A percentile compares a stretch with the other conserved stretches of the same genome.
Conservation (phyloP, 2,329 filamentous ascomycete species). For the Fusarium marasasianum region DNA sequence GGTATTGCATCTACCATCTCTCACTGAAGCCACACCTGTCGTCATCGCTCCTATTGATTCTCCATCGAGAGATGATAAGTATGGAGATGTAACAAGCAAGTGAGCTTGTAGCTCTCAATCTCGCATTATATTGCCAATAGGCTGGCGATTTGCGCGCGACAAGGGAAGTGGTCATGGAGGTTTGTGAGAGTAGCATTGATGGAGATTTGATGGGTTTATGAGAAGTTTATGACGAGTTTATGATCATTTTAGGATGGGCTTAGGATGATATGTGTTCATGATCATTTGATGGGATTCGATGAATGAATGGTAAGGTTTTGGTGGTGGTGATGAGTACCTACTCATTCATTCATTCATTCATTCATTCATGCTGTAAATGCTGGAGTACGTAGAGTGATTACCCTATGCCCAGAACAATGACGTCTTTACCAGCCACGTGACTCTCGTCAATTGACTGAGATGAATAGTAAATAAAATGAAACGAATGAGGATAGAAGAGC, state of each 20-base stretch:
- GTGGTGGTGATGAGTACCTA: too few relatives aligned
- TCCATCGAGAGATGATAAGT: too few relatives aligned
- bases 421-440: background rate
- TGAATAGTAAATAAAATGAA: too few relatives aligned
- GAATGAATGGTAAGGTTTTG: too few relatives aligned
- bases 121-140: rapidly evolving
- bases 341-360: background rate
- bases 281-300: background rate
- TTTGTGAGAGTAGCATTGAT: background rate
- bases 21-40: rapidly evolving
- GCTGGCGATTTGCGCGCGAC: background rate
- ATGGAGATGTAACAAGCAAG: rapidly evolving
- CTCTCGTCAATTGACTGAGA: too few relatives aligned
- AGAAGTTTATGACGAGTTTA: rapidly evolving
- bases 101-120: rapidly evolving
- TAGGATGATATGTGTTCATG: background rate
- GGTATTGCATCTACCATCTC: too few relatives aligned
- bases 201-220: background rate
- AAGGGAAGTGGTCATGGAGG: background rate
- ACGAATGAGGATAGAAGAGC: too few relatives aligned
- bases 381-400: background rate
- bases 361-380: background rate
- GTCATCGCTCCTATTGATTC: rapidly evolving
- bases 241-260: background rate
- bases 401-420: background rate